phyloP scores from a whole-genome alignment of 164 flowering plant genomes.

The Berberis thunbergii region DNA sequence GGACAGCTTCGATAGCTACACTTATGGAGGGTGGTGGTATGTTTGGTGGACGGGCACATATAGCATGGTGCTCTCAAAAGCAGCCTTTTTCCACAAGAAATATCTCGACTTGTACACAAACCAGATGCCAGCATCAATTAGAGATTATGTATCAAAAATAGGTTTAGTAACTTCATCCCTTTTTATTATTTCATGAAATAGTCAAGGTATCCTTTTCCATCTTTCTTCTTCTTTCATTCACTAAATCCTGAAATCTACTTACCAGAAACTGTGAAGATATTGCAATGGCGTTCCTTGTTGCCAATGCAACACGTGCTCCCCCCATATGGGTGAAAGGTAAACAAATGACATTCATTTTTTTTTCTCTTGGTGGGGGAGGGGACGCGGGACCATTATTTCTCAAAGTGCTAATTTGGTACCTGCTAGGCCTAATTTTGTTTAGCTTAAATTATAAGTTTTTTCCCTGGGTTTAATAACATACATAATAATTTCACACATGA shows the following conservation, averaged over 20 bases:
- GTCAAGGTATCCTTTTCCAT: background rate
- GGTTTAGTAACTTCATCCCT: constrained; percentile 26
- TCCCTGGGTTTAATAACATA: too few relatives aligned
- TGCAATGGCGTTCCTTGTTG: constrained; percentile 94
- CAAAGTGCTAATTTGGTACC: too few relatives aligned
- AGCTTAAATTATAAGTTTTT: too few relatives aligned
- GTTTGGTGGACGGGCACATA: constrained; percentile 99
- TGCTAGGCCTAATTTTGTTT: too few relatives aligned
- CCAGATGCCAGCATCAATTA: constrained; percentile 78
- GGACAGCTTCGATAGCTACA: constrained; percentile 21
- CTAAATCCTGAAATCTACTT: constrained; percentile 2
- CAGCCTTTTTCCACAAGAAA: constrained; percentile 86
- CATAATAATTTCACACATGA: too few relatives aligned
- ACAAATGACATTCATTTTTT: background rate
- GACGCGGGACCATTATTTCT: too few relatives aligned
- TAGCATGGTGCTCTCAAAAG: constrained; percentile 93
- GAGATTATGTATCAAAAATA: constrained; percentile 64
- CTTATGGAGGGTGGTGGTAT: constrained; percentile 96
- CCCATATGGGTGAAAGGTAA: constrained; percentile 97
- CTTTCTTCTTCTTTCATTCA: background rate
- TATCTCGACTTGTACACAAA: constrained; percentile 70
- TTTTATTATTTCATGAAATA: background rate
- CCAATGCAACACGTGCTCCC: constrained; percentile 82
- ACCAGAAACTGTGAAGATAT: constrained; percentile 96
- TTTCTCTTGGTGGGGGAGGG: too few relatives aligned